Conservation (phyloP, 2,329 filamentous ascomycete species). For the Cercospora sojina region DNA sequence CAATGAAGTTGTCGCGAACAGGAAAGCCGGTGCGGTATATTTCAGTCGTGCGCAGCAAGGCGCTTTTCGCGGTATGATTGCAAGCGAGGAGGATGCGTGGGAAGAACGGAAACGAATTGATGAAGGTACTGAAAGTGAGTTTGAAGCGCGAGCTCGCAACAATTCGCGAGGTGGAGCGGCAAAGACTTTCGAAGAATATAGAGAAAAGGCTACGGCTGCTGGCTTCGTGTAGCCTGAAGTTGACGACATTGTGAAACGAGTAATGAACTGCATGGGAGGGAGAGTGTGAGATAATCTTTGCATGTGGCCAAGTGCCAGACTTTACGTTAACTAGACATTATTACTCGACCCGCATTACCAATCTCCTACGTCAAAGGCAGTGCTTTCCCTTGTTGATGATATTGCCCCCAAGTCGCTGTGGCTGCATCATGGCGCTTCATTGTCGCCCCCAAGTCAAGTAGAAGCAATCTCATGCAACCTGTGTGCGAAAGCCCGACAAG, state of each 20-base stretch:
- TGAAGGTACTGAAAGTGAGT: slow-evolving; percentile 31
- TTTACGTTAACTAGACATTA: neutral
- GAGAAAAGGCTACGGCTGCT: slow-evolving; percentile 42
- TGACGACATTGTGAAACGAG: neutral
- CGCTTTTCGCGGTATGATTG: slow-evolving; percentile 42
- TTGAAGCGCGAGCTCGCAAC: slow-evolving; percentile 31
- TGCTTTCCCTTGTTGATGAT: neutral
- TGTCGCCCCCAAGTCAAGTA: neutral
- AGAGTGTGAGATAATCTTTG: neutral
- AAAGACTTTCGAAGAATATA: slow-evolving; percentile 50
- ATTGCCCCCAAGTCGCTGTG: neutral
- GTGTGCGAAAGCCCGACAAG: slow-evolving; percentile 15
- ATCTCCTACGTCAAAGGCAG: neutral
- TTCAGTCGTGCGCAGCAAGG: slow-evolving; percentile 45
- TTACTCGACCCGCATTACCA: neutral
- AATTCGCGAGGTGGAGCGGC: slow-evolving; percentile 34
- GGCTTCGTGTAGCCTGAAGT: slow-evolving; percentile 30
- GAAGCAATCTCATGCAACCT: slow-evolving; percentile 12
- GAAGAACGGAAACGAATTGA: slow-evolving; percentile 40
- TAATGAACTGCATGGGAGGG: neutral
- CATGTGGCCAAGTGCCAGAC: neutral
- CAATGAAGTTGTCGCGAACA: slow-evolving; percentile 47
- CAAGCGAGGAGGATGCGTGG: slow-evolving; percentile 49
- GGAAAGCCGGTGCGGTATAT: slow-evolving; percentile 44
- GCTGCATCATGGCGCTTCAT: neutral